Evolutionary conservation across 2,329 filamentous ascomycete species (phyloP).

Genomic region (Fusarium sacchari): DNA sequence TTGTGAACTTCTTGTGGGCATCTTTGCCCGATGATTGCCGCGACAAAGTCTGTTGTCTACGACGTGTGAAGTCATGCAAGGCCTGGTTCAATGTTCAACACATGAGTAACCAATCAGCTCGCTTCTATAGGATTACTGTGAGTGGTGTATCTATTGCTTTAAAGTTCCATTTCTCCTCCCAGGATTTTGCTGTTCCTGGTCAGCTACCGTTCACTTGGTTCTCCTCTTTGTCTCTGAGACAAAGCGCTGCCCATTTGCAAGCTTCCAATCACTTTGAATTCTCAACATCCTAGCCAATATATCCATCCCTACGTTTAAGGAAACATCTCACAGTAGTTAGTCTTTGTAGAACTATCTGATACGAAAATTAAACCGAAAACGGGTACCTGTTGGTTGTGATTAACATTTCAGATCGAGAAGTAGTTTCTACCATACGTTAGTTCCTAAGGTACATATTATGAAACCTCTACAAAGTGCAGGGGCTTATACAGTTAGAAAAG

Average conservation of each 20-base stretch:
- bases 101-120: not conserved
- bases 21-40: not conserved
- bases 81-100: not conserved
- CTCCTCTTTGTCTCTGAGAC: not conserved
- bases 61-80: not conserved
- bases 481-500: not conserved
- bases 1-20: not conserved
- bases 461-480: too few species aligned
- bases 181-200: not conserved
- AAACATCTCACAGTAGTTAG: not conserved
- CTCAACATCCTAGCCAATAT: not conserved
- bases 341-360: not conserved
- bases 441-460: not conserved
- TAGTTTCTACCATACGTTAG: not conserved
- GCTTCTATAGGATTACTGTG: too few species aligned
- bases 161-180: not conserved
- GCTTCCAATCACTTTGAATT: not conserved
- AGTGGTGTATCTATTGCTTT: too few species aligned
- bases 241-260: not conserved
- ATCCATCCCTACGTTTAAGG: too few species aligned
- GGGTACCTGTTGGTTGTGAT: not conserved
- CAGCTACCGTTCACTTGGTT: too few species aligned
- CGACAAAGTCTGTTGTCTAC: too few species aligned
- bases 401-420: too few species aligned
- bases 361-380: not conserved